Percentiles rank a stretch among this genome's conserved stretches.
Conservation (phyloP, 2,329 filamentous ascomycete genomes). For the Aspergillus ochraceus region DNA sequence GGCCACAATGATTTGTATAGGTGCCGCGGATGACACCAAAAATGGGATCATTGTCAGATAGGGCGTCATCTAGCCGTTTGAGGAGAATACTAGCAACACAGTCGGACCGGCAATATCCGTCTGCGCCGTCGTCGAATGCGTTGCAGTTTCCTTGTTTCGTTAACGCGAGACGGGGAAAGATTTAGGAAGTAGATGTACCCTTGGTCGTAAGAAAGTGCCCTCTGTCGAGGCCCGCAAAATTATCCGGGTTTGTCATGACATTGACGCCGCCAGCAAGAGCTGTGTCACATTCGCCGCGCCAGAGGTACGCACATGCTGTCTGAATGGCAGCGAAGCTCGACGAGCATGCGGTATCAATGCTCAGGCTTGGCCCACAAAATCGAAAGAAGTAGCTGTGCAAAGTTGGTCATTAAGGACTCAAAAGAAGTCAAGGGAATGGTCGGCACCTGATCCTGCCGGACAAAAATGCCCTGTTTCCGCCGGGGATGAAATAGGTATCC, state of each 20-base stretch:
- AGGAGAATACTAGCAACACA: slow-evolving; percentile 72
- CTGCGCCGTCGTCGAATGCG: slow-evolving; percentile 76
- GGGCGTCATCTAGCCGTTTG: slow-evolving; percentile 76
- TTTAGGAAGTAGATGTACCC: background rate
- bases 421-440: slow-evolving; percentile 13
- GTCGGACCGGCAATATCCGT: slow-evolving; percentile 81
- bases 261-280: slow-evolving; percentile 78
- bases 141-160: slow-evolving; percentile 69
- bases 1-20: slow-evolving; percentile 78
- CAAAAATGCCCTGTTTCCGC: slow-evolving; percentile 56
- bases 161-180: background rate
- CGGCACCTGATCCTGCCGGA: slow-evolving; percentile 28
- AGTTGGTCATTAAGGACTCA: background rate
- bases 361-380: slow-evolving; percentile 71
- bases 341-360: slow-evolving; percentile 76
- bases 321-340: slow-evolving; percentile 72
- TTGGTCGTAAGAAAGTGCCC: slow-evolving; percentile 69
- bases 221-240: slow-evolving; percentile 72
- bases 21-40: slow-evolving; percentile 74
- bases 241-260: slow-evolving; percentile 75
- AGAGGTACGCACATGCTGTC: slow-evolving; percentile 69
- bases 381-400: slow-evolving; percentile 65
- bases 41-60: slow-evolving; percentile 67
- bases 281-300: slow-evolving; percentile 76
- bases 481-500: slow-evolving; percentile 67